phyloP scores from a whole-genome alignment of 2,329 filamentous ascomycete species.

The Ophiostoma australiae region DNA sequence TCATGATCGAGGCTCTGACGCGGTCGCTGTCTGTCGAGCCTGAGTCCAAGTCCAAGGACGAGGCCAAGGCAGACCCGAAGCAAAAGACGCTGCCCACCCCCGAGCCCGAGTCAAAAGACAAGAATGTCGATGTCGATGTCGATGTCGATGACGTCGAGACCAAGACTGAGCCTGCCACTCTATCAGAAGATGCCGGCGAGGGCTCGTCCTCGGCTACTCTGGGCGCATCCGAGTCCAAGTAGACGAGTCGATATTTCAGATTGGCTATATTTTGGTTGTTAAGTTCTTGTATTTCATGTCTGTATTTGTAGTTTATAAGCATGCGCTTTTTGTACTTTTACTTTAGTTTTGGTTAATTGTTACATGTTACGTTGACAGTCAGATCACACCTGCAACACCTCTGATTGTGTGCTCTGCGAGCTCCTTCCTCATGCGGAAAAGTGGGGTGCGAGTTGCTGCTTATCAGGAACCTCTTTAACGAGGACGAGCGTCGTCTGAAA shows the following conservation, averaged over 20 bases:
- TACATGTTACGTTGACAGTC: too few relatives aligned
- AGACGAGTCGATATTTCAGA: background rate
- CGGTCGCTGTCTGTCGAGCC: constrained; percentile 17
- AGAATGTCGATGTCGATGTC: background rate
- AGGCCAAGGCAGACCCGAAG: background rate
- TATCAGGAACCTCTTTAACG: background rate
- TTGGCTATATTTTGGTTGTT: background rate
- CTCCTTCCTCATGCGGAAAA: background rate
- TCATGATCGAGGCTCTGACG: constrained; percentile 36
- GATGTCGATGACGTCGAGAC: background rate
- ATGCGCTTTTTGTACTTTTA: background rate
- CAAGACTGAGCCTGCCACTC: background rate
- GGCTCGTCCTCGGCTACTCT: background rate
- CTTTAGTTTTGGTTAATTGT: background rate
- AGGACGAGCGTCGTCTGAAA: background rate
- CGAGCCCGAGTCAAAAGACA: background rate
- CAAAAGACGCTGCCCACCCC: background rate
- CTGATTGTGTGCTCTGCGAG: background rate
- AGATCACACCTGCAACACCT: background rate
- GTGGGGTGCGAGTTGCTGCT: constrained; percentile 23
- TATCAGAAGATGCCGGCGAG: constrained; percentile 2
- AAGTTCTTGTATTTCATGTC: background rate
- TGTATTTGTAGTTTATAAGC: background rate
- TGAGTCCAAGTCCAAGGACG: background rate
- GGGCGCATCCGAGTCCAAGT: constrained; percentile 4